Base-by-base conservation (phyloP, 306 rosid genomes). In the Prunus davidiana region DNA sequence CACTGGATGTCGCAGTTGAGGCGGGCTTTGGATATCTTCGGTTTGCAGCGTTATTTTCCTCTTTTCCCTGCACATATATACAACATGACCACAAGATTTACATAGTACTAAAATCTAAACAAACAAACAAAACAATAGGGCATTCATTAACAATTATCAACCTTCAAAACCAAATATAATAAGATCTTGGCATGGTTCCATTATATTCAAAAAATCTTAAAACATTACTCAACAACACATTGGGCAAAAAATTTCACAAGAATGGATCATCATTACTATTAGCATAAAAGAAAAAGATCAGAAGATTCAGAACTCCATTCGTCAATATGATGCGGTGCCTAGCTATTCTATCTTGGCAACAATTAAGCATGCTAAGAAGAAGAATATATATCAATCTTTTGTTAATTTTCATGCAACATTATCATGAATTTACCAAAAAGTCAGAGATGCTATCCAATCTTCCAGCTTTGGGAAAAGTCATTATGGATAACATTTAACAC, bases 1-100 rank as follows among this genome's bases (percentile, higher is more conserved):
- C 45, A 16, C 52, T 60, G 24, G 72, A 60, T 3, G 74, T 49
- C 18, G 43, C 62, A 11, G 49, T 61, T 47, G 82, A 16, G 15
- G 72, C 27, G 10, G 70, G 49, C 46, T 63, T 69, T 12, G 70
- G 1, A 63, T 56, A 55, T 69, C 66, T 74, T 74, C 74, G 45
- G 14, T 32, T 12, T 19, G 38, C 61, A 22, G 18, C 41, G 13
- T 45, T 69, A 54, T 64, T 63, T 75, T 62, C 72, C 76, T 67
- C 69, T 16, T 67, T 46, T 43, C 38, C 82, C 82, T 78, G 79
- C 49, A 61, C 64, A 38, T 19, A 46, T 16, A 49, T 32, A 73
- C 9, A 72, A 72, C 52, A 55, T 13, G 13, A 24, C 57, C 8
- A n/a, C 38, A 50, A 58, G 9, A 72, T 72, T 10, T 46, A 3